Base-by-base conservation (phyloP, 2,329 filamentous ascomycete species). In the Cladosporium oxysporum region DNA sequence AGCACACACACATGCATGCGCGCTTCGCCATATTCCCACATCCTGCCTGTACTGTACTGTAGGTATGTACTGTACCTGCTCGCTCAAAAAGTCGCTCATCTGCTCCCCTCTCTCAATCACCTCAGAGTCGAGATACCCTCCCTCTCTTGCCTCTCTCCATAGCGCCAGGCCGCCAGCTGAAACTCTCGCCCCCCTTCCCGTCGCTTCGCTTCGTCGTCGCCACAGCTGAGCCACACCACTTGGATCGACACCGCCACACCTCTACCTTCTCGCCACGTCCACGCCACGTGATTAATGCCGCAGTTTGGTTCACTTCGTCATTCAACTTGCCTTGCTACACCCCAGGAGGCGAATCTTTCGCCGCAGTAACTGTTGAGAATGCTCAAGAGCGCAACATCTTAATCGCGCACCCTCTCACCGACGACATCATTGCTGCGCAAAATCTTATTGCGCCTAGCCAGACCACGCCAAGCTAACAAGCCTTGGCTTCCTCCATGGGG, bases 401-500 rank as follows among this genome's bases (percentile, higher is more conserved):
- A 59, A 59, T 59, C 57, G 57, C 57, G 57, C 57, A 59, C 16
- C 14, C 18, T 6, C 31, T 44, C 33, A 35, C 31, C 33, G 12
- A 41, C 55, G 55, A 58, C 33, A 47, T 47, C 18, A 5, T 52
- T 41, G 60, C 61, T 63, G 61, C 61, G 61, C 61, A 63, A 57
- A 63, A 63, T 63, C 50, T 47, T 57, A 63, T 37, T 12, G 5
- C 21, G 60, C 60, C 60, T 23, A 62, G 60, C 16, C 33, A 47
- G 26, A 50, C 16, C 50, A 16, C 21, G 61, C 61, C 61, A 63
- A 63, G 59, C 26, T 21, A 11, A 16, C 33, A 29, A 16, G 16
- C 35, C 61, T 63, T 63, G 61, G 61, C 49, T 31, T 10, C 18
- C n/a, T 52, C 52, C 59, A 35, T 62, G 58, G 58, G 58, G 58